These are phyloP conservation scores for Neonectria faginata DNA, from an alignment of 2,329 filamentous ascomycete species.

Conservation along the genomic window DNA sequence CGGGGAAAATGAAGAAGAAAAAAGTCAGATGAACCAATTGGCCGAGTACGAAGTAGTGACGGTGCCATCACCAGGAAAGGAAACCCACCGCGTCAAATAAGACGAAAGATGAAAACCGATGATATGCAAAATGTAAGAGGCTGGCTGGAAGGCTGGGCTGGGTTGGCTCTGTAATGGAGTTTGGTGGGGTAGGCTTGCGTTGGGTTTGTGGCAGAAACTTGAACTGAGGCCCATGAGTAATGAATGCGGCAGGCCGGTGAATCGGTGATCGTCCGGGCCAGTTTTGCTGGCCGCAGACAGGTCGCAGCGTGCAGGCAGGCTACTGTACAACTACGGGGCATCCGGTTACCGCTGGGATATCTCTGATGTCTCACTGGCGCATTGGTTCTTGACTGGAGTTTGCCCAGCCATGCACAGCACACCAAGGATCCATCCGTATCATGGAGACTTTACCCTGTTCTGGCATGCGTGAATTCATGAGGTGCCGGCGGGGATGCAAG, in stretches of 20 bases:
- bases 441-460: neutral
- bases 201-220: neutral
- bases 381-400: neutral
- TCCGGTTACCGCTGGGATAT: constrained; percentile 9
- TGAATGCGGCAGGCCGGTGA: constrained; percentile 16
- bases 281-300: constrained; percentile 10
- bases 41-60: neutral
- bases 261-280: constrained; percentile 18
- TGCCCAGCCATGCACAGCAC: neutral
- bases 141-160: constrained; percentile 25
- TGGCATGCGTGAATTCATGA: neutral
- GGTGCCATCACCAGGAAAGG: neutral
- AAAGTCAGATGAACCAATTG: constrained; percentile 6
- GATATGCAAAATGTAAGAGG: constrained; percentile 22
- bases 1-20: neutral
- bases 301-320: constrained; percentile 12
- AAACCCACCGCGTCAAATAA: constrained; percentile 1
- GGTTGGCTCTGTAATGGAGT: constrained; percentile 13
- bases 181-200: neutral
- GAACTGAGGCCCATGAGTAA: constrained; percentile 3
- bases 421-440: neutral
- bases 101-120: neutral
- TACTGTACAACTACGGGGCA: constrained; percentile 25
- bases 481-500: constrained; percentile 10
- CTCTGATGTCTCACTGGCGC: constrained; percentile 4